These are phyloP conservation scores for Paraphaeosphaeria sporulosa DNA, from an alignment of 2,329 filamentous ascomycete species.

Conservation along the genomic window DNA sequence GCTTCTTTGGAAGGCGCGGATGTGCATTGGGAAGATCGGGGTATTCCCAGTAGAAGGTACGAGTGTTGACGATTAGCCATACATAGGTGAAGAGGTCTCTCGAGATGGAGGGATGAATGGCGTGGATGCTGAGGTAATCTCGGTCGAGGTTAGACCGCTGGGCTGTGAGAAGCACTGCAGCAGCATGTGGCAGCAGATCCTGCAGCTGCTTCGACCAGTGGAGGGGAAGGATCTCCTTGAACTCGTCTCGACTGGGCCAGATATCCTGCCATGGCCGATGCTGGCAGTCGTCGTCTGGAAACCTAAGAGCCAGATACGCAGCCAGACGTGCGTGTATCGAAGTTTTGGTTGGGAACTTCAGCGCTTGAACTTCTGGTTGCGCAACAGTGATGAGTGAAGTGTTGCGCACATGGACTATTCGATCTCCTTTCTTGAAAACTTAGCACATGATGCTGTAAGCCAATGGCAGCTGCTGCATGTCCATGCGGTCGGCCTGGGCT, in stretches of 20 bases:
- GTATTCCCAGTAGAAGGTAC: conserved; percentile 66
- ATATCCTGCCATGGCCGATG: conserved; percentile 69
- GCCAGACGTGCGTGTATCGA: conserved; percentile 77
- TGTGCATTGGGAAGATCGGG: conserved; percentile 48
- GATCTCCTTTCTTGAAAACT: conserved; percentile 62
- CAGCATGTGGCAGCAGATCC: conserved; percentile 48
- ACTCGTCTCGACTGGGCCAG: conserved; percentile 69
- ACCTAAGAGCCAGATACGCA: conserved; percentile 66
- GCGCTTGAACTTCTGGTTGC: conserved; percentile 58
- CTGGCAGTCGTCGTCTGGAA: conserved; percentile 51
- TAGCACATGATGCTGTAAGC: conserved; percentile 15
- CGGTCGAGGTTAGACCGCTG: conserved; percentile 63
- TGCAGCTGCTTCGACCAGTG: conserved; percentile 59
- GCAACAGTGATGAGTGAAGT: conserved; percentile 69
- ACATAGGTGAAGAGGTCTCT: conserved; percentile 60
- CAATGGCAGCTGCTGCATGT: background rate
- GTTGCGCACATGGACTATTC: conserved; percentile 71
- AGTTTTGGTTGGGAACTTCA: conserved; percentile 60
- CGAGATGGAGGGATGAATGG: conserved; percentile 53
- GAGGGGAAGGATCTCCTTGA: conserved; percentile 65
- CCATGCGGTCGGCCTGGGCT: background rate
- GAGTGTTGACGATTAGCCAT: conserved; percentile 68
- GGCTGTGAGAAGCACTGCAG: conserved; percentile 56
- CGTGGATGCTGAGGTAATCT: conserved; percentile 58
- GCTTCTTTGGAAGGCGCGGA: conserved; percentile 52